Base-by-base conservation (phyloP, 2,329 filamentous ascomycete genomes). In the Coniella lustricola region DNA sequence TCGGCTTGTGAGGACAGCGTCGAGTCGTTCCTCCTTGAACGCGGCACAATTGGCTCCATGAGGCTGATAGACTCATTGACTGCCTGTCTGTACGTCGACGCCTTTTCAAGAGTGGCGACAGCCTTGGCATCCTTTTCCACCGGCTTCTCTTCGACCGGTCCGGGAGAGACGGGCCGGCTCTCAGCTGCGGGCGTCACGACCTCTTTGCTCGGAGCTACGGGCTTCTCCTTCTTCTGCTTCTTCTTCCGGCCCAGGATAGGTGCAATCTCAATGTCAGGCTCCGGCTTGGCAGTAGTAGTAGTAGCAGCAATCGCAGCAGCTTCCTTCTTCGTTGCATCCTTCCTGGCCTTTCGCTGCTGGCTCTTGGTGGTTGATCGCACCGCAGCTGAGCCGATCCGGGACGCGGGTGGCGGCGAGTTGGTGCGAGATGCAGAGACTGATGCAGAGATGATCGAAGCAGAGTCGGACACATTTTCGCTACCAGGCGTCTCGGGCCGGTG, bases 241-340 rank as follows among this genome's bases (percentile, higher is more conserved):
- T 89, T 91, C 72, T 90, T 90, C 45, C 87, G 79, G 31, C 85
- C 85, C 42, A 89, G 64, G 35, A 94, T 85, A 0, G 88, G 87
- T 7, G 81, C 87, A 55, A 79, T 76, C 55, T 80, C 76, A 14
- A 69, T 67, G 44, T 78, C 72, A 12, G 73, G 64, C 50, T 83
- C 81, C 13, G 67, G 59, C 42, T 76, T 59, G 1, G 67, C 57
- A 53, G 79, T 57, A 16, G 54, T 59, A 1, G 67, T 57, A 53
- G 79, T 57, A 16, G 54, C 77, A 3, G 66, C 68, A 51, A 82
- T 74, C 31, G 73, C 63, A 16, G 72, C 74, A 3, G 74, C 75
- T 48, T 85, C 82, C 58, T 82, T 80, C 59, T 82, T 85, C 51
- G 79, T 70, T 16, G 75, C 77, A 54, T 85, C 82, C 62, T 82